Evolutionary conservation across 257 asterid genomes (phyloP).

Genomic region (Lantana camara): DNA sequence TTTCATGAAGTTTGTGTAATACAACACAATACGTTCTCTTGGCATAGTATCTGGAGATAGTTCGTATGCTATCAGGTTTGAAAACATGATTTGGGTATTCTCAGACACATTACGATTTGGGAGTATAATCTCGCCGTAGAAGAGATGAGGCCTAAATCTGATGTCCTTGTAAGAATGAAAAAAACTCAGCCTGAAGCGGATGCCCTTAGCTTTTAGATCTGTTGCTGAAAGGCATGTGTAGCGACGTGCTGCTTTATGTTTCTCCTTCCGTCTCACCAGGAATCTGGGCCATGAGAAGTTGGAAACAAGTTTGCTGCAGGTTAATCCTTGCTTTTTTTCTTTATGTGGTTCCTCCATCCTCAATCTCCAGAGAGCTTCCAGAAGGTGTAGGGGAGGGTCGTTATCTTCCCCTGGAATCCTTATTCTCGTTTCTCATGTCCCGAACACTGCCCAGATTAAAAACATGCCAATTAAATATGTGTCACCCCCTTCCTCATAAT

Average conservation of each 20-base stretch:
- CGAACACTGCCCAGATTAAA: background rate
- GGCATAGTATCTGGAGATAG: too few species aligned
- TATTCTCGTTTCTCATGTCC: background rate
- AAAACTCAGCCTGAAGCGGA: too few species aligned
- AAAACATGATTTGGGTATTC: too few species aligned
- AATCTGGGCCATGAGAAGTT: too few species aligned
- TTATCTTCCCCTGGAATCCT: conserved; percentile 5
- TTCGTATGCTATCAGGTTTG: too few species aligned
- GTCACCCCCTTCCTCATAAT: background rate
- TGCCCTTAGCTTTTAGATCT: too few species aligned
- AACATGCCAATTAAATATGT: background rate
- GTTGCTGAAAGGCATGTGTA: background rate
- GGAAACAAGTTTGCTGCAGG: background rate
- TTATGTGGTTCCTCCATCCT: background rate
- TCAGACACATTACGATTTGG: too few species aligned
- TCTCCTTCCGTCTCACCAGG: background rate
- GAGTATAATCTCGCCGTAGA: too few species aligned
- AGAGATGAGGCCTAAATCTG: too few species aligned
- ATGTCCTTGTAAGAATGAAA: too few species aligned
- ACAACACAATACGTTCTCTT: too few species aligned
- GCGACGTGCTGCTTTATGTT: background rate
- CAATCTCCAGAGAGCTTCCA: conserved; percentile 24
- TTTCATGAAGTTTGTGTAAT: too few species aligned
- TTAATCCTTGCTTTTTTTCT: background rate
- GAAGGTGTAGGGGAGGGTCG: conserved; percentile 17